A percentile compares a stretch with the other conserved stretches of the same genome.
Conservation (phyloP, 2,329 filamentous ascomycete species). For the Neocucurbitaria cava region DNA sequence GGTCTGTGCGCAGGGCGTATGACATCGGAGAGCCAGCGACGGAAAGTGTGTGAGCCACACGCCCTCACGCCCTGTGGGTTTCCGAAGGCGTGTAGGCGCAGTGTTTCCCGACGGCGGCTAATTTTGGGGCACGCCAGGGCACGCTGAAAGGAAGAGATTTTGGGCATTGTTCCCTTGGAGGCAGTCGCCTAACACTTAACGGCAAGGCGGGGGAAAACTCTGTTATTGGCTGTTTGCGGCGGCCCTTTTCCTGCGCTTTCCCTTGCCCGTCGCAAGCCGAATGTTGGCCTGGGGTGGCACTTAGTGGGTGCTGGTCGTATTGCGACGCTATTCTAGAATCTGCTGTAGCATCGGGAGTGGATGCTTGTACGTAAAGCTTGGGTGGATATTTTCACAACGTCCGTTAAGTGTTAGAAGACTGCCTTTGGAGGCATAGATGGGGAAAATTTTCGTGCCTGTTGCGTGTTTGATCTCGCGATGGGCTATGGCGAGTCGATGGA, state of each 20-base stretch:
- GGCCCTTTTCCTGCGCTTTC: conserved; percentile 10
- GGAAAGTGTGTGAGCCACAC: conserved; percentile 15
- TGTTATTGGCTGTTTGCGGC: conserved; percentile 19
- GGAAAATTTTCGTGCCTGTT: conserved; percentile 13
- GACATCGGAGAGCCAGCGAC: not conserved
- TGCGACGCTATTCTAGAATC: conserved; percentile 15
- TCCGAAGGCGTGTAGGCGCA: conserved; percentile 6
- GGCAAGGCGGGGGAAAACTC: conserved; percentile 22
- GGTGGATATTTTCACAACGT: conserved; percentile 6
- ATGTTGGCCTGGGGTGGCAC: not conserved
- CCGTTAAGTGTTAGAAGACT: conserved; percentile 27
- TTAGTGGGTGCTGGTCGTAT: too few species aligned
- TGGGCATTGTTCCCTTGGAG: conserved; percentile 18
- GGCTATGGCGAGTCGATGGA: conserved; percentile 6
- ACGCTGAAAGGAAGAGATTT: not conserved
- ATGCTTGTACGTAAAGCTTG: conserved; percentile 31
- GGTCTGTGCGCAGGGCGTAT: conserved; percentile 6
- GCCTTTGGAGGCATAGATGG: conserved; percentile 26
- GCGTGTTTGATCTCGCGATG: conserved; percentile 9
- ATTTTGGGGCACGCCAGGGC: conserved; percentile 2
- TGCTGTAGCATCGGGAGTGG: conserved; percentile 20
- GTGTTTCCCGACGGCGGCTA: conserved; percentile 24
- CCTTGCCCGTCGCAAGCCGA: conserved; percentile 19
- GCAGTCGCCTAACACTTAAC: conserved; percentile 17
- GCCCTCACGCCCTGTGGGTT: conserved; percentile 7